Base-by-base conservation (phyloP, 345 rosid species). In the Luvunga scandens region DNA sequence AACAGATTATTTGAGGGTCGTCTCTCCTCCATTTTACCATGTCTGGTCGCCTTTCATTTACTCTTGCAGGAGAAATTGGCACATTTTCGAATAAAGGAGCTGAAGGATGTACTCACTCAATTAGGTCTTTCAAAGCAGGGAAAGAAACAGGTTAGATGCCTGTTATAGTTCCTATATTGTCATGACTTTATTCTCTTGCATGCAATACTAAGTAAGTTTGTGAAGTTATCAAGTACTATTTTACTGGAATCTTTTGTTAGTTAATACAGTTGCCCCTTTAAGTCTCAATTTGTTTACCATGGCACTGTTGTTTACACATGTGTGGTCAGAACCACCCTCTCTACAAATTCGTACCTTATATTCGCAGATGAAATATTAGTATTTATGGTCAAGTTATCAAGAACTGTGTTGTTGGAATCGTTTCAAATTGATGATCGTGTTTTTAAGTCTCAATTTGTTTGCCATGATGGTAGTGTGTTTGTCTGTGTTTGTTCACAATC, bases 101-200 rank as follows among this genome's bases (percentile, higher is more conserved):
- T 96, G 50, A 96, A 96, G 90, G 97, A 94, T 89, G 95, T 93
- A 77, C 90, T 96, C n/a, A 86, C 91, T 75, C 91, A 89, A 71
- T 82, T 96, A 63, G 94, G 97, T 73, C 97, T 94, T 76, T 90
- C 99, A 67, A 96, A 96, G 86, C 99, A 96, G 83, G 99, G 99
- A 73, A 94, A 90, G 89, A 96, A 94, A 80, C 98, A 94, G 97
- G 99, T 94, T 71, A 56, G 78, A 28, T 78, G 42, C 45, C 30
- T 77, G 19, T 13, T 48, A 45, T 64, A 27, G 65, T 45, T 2
- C 59, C 31, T 30, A 12, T 64, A 30, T 65, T 13, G 28, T 22
- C 48, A 16, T 56, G 22, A 21, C 30, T 19, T 72, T 56, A 12
- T 12, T 31, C n/a, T 33, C 64, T n/a, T 75, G 27, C 50, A 18